These are phyloP conservation scores for Saccharata proteae DNA, from an alignment of 2,329 filamentous ascomycete genomes.

Conservation along the genomic window DNA sequence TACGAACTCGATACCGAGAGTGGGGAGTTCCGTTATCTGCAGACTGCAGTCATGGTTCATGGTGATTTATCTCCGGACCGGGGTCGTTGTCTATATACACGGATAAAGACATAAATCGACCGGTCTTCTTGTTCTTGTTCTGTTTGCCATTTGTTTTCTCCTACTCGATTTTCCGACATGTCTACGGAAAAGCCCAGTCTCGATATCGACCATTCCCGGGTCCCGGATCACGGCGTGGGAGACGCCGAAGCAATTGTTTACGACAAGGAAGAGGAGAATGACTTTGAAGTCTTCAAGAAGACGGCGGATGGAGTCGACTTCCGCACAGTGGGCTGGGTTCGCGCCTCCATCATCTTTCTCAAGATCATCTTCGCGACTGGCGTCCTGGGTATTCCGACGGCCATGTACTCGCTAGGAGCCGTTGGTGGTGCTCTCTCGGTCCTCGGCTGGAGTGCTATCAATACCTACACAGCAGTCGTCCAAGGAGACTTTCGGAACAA, in stretches of 20 bases:
- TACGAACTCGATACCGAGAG: too few species aligned
- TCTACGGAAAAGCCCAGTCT: conserved; percentile 7
- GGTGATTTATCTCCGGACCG: too few species aligned
- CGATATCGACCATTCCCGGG: conserved; percentile 4
- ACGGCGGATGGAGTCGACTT: conserved; percentile 39
- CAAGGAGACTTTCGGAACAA: conserved; percentile 40
- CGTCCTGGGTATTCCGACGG: conserved; percentile 37
- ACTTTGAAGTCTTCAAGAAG: conserved; percentile 39
- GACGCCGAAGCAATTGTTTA: conserved; percentile 9
- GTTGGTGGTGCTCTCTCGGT: conserved; percentile 36
- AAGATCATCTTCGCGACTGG: conserved; percentile 36
- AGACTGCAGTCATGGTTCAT: too few species aligned
- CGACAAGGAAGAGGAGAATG: conserved; percentile 13
- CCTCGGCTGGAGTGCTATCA: conserved; percentile 36
- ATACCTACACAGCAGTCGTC: conserved; percentile 38
- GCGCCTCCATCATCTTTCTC: conserved; percentile 6
- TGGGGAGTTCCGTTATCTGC: too few species aligned
- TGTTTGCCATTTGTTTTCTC: neutral
- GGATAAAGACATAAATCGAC: too few species aligned
- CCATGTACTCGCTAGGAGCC: conserved; percentile 36
- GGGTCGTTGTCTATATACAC: too few species aligned
- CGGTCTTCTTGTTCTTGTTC: too few species aligned
- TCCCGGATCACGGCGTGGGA: conserved; percentile 6
- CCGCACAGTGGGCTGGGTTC: conserved; percentile 40
- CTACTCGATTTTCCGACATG: neutral